These are phyloP conservation scores for Comarum palustre DNA, from an alignment of 306 rosid genomes.

Conservation along the genomic window DNA sequence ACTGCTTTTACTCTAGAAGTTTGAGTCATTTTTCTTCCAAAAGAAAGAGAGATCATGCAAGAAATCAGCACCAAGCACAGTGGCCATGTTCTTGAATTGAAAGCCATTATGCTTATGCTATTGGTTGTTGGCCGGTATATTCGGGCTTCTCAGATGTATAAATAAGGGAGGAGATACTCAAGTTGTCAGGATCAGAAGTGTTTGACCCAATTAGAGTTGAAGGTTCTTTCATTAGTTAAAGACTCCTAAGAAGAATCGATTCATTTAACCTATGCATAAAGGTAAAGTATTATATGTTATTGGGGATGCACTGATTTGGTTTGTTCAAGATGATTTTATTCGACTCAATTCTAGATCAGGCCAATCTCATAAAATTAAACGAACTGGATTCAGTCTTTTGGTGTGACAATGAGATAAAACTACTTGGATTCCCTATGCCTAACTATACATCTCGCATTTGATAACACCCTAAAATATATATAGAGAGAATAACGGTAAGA, in stretches of 20 bases:
- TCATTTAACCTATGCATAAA: not conserved
- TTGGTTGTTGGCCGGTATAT: not conserved
- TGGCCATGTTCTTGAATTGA: conserved; percentile 25
- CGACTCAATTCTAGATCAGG: not conserved
- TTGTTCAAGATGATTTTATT: not conserved
- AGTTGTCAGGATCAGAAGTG: not conserved
- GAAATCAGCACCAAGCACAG: conserved; percentile 23
- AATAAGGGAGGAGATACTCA: not conserved
- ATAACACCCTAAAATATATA: not conserved
- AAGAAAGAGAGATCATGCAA: conserved; percentile 9
- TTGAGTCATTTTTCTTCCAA: conserved; percentile 19
- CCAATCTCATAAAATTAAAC: not conserved
- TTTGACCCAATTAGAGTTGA: not conserved
- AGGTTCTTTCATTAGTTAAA: not conserved
- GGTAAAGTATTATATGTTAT: not conserved
- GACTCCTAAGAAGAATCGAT: not conserved
- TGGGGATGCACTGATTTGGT: not conserved
- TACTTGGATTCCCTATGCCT: not conserved
- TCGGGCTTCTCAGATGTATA: not conserved
- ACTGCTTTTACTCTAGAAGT: conserved; percentile 46
- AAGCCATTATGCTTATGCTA: conserved; percentile 19
- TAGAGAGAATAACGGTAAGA: too few relatives aligned
- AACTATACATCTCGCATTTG: not conserved
- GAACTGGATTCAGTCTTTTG: not conserved
- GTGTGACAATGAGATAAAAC: not conserved